phyloP scores from a whole-genome alignment of 2,329 filamentous ascomycete species.

The Alternaria panax region DNA sequence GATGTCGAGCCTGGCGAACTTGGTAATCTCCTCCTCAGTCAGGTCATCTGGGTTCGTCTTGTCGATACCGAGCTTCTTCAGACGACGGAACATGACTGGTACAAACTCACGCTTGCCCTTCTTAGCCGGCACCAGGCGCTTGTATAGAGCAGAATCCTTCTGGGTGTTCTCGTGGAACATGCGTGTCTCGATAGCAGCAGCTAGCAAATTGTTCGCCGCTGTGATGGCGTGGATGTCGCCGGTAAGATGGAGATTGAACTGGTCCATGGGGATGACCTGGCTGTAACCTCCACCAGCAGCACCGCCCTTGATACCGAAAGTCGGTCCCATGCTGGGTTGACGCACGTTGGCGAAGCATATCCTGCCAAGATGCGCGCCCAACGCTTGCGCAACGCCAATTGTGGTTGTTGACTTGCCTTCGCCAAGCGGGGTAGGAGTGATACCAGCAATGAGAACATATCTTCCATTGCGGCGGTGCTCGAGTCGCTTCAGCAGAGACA shows the following conservation, averaged over 20 bases:
- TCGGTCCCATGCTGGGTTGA: conserved; percentile 95
- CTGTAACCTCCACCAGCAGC: conserved; percentile 97
- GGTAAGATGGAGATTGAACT: conserved; percentile 97
- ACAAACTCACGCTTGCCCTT: conserved; percentile 87
- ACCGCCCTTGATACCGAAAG: conserved; percentile 98
- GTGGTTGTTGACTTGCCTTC: conserved; percentile 99
- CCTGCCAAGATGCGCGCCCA: conserved; percentile 86
- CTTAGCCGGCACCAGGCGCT: conserved; percentile 85
- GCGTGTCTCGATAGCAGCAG: conserved; percentile 94
- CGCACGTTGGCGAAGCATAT: conserved; percentile 96
- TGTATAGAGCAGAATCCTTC: conserved; percentile 87
- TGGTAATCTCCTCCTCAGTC: conserved; percentile 84
- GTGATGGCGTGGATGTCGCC: conserved; percentile 98
- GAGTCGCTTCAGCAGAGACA: conserved; percentile 81
- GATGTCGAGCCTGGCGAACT: conserved; percentile 94
- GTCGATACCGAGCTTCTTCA: conserved; percentile 94
- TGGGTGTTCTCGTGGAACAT: conserved; percentile 99
- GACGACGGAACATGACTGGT: conserved; percentile 87
- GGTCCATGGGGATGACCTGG: conserved; percentile 99
- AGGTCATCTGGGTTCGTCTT: conserved; percentile 94
- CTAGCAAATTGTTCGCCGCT: conserved; percentile 94
- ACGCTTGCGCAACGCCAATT: conserved; percentile 90
- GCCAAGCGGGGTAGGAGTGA: conserved; percentile 93
- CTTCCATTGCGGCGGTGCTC: conserved; percentile 86
- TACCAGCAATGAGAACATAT: conserved; percentile 92